A percentile compares a stretch with the other conserved stretches of the same genome.
phyloP scores from a whole-genome alignment of 257 asterid genomes.

The Knoxia roxburghii region DNA sequence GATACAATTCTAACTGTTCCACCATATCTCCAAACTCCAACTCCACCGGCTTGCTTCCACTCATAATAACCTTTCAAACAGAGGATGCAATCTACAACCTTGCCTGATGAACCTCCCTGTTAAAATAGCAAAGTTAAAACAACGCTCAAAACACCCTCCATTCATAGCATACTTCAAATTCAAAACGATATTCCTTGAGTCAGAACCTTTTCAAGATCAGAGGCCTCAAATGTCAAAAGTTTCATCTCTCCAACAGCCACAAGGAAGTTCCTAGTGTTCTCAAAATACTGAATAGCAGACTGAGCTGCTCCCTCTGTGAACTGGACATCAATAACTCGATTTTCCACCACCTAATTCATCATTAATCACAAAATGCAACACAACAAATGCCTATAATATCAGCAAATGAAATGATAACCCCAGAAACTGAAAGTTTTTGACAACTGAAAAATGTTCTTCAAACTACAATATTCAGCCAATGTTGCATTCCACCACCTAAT shows the following conservation, averaged over 20 bases:
- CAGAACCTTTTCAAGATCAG: slow-evolving; percentile 83
- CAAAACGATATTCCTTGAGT: not conserved
- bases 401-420: not conserved
- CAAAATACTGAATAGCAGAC: slow-evolving; percentile 89
- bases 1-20: slow-evolving; percentile 80
- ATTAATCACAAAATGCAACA: not conserved
- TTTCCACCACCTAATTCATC: slow-evolving; percentile 67
- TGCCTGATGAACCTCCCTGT: slow-evolving; percentile 90
- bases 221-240: slow-evolving; percentile 82
- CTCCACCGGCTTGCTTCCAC: slow-evolving; percentile 86
- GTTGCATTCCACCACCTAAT: slow-evolving; percentile 61
- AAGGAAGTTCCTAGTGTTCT: slow-evolving; percentile 84
- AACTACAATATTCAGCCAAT: not conserved
- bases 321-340: slow-evolving; percentile 64
- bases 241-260: slow-evolving; percentile 79
- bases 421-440: not conserved
- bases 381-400: not conserved
- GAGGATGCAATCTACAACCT: slow-evolving; percentile 88
- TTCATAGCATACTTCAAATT: not conserved
- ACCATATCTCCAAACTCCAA: slow-evolving; percentile 89
- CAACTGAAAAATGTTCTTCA: not conserved
- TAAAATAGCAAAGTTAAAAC: slow-evolving; percentile 4
- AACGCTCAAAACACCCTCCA: slow-evolving; percentile 10
- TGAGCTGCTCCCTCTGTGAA: slow-evolving; percentile 92
- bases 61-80: slow-evolving; percentile 83